phyloP scores from a whole-genome alignment of 345 rosid species.

The Linum usitatissimum region DNA sequence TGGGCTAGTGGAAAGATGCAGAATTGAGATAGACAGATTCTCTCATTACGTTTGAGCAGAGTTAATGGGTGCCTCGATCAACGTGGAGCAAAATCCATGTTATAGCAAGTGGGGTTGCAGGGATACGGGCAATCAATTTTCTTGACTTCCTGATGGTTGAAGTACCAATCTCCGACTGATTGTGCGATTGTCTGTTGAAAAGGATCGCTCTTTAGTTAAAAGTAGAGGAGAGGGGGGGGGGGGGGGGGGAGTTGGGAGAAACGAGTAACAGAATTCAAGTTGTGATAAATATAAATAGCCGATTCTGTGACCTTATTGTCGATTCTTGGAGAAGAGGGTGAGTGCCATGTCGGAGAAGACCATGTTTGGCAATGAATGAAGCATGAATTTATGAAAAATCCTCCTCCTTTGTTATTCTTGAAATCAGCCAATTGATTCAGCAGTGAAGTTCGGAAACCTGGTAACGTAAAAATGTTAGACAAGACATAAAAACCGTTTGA shows the following conservation, averaged over 20 bases:
- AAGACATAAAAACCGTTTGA: neutral
- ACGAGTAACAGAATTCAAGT: neutral
- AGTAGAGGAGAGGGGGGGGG: too few relatives aligned
- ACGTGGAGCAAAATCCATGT: slow-evolving; percentile 39
- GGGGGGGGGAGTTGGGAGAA: too few relatives aligned
- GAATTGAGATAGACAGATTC: too few relatives aligned
- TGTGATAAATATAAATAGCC: too few relatives aligned
- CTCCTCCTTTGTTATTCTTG: slow-evolving; percentile 37
- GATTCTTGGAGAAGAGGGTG: slow-evolving; percentile 52
- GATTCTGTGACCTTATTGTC: slow-evolving; percentile 39
- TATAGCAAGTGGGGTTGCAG: slow-evolving; percentile 74
- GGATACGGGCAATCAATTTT: slow-evolving; percentile 81
- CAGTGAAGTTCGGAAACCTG: slow-evolving; percentile 64
- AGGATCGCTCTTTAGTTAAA: neutral
- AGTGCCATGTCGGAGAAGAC: slow-evolving; percentile 60
- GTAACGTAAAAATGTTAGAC: neutral
- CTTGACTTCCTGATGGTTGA: slow-evolving; percentile 43
- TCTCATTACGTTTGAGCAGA: too few relatives aligned
- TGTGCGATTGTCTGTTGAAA: slow-evolving; percentile 69
- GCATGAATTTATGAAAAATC: slow-evolving; percentile 79
- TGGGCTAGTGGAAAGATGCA: too few relatives aligned
- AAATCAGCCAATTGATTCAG: slow-evolving; percentile 37
- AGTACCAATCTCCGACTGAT: slow-evolving; percentile 85
- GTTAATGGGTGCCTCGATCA: slow-evolving; percentile 8
- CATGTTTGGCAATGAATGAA: slow-evolving; percentile 69